Evolutionary conservation across 192 early-diverging fungal genomes (phyloP), one percentile per base, ranked within the genome.

Genomic region (Mortierella claussenii): DNA sequence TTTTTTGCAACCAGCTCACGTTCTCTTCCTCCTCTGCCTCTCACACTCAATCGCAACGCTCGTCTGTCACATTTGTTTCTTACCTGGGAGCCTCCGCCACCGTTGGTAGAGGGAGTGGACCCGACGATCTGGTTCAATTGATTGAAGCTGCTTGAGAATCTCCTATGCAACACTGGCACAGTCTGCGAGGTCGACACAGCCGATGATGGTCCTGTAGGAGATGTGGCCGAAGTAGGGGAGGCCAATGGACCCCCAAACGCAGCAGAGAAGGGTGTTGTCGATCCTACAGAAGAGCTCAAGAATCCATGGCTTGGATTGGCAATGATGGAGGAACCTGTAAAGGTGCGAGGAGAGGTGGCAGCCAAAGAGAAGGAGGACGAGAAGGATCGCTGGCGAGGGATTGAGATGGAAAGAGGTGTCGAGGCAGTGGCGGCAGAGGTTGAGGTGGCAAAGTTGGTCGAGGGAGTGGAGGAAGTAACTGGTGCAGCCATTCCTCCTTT

Each of bases 361-460:
- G 60, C 36, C 1, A 59, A 37, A 1, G 69, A 76, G 30, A 76
- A 56, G 17, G 73, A 76, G 23, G 73, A 62, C 0, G 73, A 76
- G 54, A 76, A 76, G 36, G 73, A 76, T 28, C 73, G 43, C 47
- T 76, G 73, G 36, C 73, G 73, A 37, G 73, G 65, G 31, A 62
- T 61, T 13, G 63, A 55, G 31, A 76, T 61, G 1, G 65, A 61
- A 13, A 61, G 36, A 2, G 73, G 73, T 8, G 55, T 33, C 2
- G 66, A n/a, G 4, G 49, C 21, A 0, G 67, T 23, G 17, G 67
- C 26, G 21, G 43, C 23, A 10, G 56, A 23, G 21, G 55, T 26
- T 9, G 66, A 26, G 13, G 43, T 31, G 47, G 34, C 13, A 7
- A 34, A 44, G 37, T 21, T 10, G 34, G 33, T 43, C 23, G 67